Percentiles rank a stretch among this genome's conserved stretches.
phyloP scores from a whole-genome alignment of 1,284 basidiomycete genomes.

The Vanrija sp. region DNA sequence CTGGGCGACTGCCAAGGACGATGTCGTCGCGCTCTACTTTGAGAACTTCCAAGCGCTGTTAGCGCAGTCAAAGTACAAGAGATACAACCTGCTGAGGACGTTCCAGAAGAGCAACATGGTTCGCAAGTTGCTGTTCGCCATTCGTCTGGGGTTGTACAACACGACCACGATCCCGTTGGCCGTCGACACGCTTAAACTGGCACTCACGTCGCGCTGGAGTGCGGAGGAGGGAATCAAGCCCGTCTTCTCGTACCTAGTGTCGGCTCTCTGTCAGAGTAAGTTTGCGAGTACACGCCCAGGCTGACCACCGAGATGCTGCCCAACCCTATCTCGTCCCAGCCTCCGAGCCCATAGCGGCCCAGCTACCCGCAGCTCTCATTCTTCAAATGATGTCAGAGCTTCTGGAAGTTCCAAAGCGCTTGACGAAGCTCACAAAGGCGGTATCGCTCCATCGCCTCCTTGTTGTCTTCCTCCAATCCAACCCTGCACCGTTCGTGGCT shows the following conservation, averaged over 20 bases:
- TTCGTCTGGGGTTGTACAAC: slow-evolving; percentile 71
- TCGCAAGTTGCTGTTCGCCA: slow-evolving; percentile 70
- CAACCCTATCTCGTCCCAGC: slow-evolving; percentile 4
- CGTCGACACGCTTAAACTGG: slow-evolving; percentile 44
- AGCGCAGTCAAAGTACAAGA: slow-evolving; percentile 63
- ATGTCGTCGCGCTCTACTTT: slow-evolving; percentile 71
- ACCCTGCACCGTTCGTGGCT: slow-evolving; percentile 40
- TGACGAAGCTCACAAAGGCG: slow-evolving; percentile 43
- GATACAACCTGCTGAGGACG: slow-evolving; percentile 64
- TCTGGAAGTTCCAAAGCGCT: slow-evolving; percentile 22
- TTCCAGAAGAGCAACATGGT: slow-evolving; percentile 68
- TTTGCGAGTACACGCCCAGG: neutral
- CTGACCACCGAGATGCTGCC: neutral
- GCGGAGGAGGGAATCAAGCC: slow-evolving; percentile 64
- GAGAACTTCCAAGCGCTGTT: slow-evolving; percentile 72
- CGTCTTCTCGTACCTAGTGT: slow-evolving; percentile 76
- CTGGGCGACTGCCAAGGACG: slow-evolving; percentile 67
- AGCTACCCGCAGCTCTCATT: slow-evolving; percentile 35
- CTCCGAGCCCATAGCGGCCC: slow-evolving; percentile 30
- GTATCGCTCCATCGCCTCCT: slow-evolving; percentile 47
- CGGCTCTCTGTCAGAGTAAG: slow-evolving; percentile 70
- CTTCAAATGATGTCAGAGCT: slow-evolving; percentile 37
- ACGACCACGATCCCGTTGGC: slow-evolving; percentile 57
- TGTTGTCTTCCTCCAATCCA: slow-evolving; percentile 47
- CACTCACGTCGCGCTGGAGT: slow-evolving; percentile 40